Evolutionary conservation across 148 eudicot species (phyloP).

Genomic region (Vaccinium macrocarpon): DNA sequence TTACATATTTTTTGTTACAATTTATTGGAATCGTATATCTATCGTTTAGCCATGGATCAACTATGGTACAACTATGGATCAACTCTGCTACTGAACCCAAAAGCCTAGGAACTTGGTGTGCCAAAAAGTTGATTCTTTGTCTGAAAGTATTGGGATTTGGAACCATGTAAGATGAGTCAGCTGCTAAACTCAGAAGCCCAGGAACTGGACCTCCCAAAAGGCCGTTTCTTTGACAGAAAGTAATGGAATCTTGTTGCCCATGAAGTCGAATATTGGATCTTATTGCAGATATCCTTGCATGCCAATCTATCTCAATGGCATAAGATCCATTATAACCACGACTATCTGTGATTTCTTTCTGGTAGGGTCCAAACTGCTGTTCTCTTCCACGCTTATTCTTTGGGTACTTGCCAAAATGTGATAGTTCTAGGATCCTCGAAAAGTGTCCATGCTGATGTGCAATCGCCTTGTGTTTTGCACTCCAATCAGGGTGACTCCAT

Average conservation of each 20-base stretch:
- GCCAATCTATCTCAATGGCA: no score
- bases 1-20: no score
- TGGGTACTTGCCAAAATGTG: constrained; percentile 14
- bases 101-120: no score
- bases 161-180: no score
- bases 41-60: no score
- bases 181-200: constrained; percentile 13
- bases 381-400: constrained; percentile 20
- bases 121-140: no score
- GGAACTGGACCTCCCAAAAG: constrained; percentile 20
- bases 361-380: constrained; percentile 13
- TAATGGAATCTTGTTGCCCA: constrained; percentile 20
- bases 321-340: no score
- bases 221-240: constrained; percentile 17
- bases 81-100: constrained; percentile 1
- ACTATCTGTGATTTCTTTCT: constrained; percentile 3
- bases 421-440: constrained; percentile 21
- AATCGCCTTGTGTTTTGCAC: constrained; percentile 55
- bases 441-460: constrained; percentile 61
- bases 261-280: constrained; percentile 3
- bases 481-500: constrained; percentile 81
- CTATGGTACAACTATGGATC: no score
- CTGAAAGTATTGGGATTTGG: no score
- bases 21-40: no score
- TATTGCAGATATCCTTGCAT: no score